Conservation (phyloP, 768 basidiomycete species). For the Leucocoprinus birnbaumii region DNA sequence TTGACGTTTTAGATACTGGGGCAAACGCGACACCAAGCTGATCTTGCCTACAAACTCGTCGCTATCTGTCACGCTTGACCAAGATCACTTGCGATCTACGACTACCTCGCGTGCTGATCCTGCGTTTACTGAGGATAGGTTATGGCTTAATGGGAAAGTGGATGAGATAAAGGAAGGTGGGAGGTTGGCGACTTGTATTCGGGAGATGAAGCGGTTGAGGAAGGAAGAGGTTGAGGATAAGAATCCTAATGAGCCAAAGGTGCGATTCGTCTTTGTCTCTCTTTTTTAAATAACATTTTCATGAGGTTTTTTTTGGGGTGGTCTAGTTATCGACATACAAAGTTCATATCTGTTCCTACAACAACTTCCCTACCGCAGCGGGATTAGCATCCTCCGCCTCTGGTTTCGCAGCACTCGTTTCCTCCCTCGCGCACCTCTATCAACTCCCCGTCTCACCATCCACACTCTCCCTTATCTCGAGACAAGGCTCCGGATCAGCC, state of each 20-base stretch:
- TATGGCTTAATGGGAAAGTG: constrained; percentile 95
- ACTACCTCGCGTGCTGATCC: constrained; percentile 88
- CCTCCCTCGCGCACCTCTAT: constrained; percentile 88
- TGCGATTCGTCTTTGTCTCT: constrained; percentile 24
- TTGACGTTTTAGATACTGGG: constrained; percentile 81
- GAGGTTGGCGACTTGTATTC: constrained; percentile 80
- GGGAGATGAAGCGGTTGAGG: constrained; percentile 80
- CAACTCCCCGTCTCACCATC: constrained; percentile 74
- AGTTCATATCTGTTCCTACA: constrained; percentile 90
- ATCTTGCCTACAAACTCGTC: constrained; percentile 98
- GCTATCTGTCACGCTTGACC: constrained; percentile 95
- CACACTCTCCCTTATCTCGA: constrained; percentile 87
- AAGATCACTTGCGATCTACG: constrained; percentile 92
- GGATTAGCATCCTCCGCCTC: constrained; percentile 97
- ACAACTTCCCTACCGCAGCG: constrained; percentile 99
- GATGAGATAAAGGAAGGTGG: constrained; percentile 85
- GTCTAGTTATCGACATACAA: constrained; percentile 63
- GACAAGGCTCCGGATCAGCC: constrained; percentile 96
- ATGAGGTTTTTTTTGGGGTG: background rate
- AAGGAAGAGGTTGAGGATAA: constrained; percentile 69
- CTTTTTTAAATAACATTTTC: background rate
- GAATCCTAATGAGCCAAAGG: constrained; percentile 63
- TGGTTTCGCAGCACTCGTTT: constrained; percentile 92
- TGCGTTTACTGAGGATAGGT: constrained; percentile 67
- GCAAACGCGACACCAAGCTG: constrained; percentile 92